Evolutionary conservation across 495 filamentous ascomycete genomes (phyloP), one percentile per base, ranked within the genome.

Genomic region (Penicillium bialowiezense): DNA sequence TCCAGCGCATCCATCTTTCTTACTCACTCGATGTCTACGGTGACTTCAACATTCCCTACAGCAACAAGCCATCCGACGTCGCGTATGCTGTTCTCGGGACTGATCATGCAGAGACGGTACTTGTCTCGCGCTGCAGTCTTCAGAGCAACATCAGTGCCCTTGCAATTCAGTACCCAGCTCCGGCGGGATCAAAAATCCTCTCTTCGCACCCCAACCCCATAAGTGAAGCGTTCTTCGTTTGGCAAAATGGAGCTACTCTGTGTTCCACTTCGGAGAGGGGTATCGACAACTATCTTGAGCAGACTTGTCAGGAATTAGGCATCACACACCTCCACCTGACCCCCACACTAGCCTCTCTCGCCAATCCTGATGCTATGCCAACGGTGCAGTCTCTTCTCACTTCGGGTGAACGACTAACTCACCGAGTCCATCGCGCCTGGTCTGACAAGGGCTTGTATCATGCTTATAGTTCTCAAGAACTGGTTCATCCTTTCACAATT

Each of bases 281-380:
- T 49, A 68, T 73, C 5, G 60, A 91, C 1, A 83, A 85, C 43
- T 69, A 69, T n/a, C 79, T 90, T 2, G 82, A 85, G 59, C 55
- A 59, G 2, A 62, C 78, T 1, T 82, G 91, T 18, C 71, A 78
- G 24, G 52, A 58, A 0, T 61, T 91, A 20, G 39, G 64, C 0
- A 73, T 90, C 33, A 90, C 88, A 0, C 89, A 92, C 62, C 75
- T 92, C 23, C 87, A 83, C 54, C 70, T 91, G 63, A 91, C 89
- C 0, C 85, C 89, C 6, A 89, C 86, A 0, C 82, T 91, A 9
- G 87, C 89, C 9, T 81, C 84, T 3, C 67, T 87, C 9, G 61
- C 90, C 14, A 63, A 80, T 24, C 85, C 87, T 0, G 46, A 62
- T 4, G 80, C 79, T 41, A 79, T 89, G 0, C 87, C 87, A 0